Evolutionary conservation across 2,329 filamentous ascomycete species (phyloP), one percentile per base, ranked within the genome.

Genomic region (Ophiostoma sp.): DNA sequence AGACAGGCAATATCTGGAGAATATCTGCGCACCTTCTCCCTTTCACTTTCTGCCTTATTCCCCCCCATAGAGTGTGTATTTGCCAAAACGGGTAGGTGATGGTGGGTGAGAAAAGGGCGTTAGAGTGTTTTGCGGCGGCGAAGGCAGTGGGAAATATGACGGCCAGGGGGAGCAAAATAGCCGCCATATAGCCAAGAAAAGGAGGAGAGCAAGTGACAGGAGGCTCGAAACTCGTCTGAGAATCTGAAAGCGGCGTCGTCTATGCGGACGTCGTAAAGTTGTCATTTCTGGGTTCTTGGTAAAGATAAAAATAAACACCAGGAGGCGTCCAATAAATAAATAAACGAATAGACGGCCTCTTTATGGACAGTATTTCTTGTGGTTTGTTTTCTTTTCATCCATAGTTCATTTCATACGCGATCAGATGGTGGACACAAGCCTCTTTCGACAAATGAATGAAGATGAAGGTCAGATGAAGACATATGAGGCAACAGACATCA

Each of bases 21-120:
- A 25, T 25, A 17, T 39, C 22, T 31, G 22, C n/a, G 31, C 39
- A 25, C 25, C 69, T n/a, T n/a, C n/a, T n/a, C n/a, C n/a, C n/a
- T 52, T 59, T 31, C 72, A 57, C 73, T 73, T 71, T 25, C 33
- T 36, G 36, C 11, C 31, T 12, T 22, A 64, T 48, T 48, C 63
- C 22, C 39, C 25, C 39, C 22, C 63, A 68, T 19, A 48, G 22
- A 48, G 22, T n/a, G 19, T 48, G 63, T 48, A 48, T 48, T 31
- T 48, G 72, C 74, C 74, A 57, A 73, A 73, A 75, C 57, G 39
- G 73, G 75, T 73, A 77, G 76, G 76, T 76, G 72, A 55, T 61
- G 61, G 64, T 48, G 25, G 39, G 39, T 50, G 39, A n/a, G 25
- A 31, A 48, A n/a, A 17, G 45, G 69, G 69, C 19, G 5, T 9